A percentile compares a stretch with the other conserved stretches of the same genome.
Evolutionary conservation across 202 grass and related monocot species (phyloP).

Genomic region (Panicum hallii): DNA sequence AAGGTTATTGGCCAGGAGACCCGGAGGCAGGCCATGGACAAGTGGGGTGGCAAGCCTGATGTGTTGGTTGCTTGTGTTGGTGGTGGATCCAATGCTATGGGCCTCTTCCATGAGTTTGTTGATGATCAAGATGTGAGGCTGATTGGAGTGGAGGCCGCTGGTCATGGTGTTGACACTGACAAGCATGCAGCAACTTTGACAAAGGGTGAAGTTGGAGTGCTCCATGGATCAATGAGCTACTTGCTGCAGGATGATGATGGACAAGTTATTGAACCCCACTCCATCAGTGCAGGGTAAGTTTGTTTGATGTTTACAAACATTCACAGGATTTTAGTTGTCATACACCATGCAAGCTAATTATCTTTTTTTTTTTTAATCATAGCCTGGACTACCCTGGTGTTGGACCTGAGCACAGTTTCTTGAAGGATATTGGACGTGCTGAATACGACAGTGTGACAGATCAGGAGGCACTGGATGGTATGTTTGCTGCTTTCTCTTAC

Average conservation of each 20-base stretch:
- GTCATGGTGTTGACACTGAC: conserved; percentile 80
- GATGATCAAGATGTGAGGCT: conserved; percentile 84
- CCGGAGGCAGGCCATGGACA: conserved; percentile 83
- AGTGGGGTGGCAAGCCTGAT: conserved; percentile 91
- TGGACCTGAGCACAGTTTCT: conserved; percentile 93
- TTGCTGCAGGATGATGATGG: conserved; percentile 96
- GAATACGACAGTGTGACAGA: conserved; percentile 96
- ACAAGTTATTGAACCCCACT: conserved; percentile 96
- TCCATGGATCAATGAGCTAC: conserved; percentile 96
- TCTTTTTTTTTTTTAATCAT: conserved; percentile 39
- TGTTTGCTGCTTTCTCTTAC: background rate
- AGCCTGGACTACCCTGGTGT: conserved; percentile 98
- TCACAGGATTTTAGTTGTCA: background rate
- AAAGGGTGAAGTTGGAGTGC: conserved; percentile 89
- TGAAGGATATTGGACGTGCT: conserved; percentile 90
- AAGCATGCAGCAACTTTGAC: conserved; percentile 95
- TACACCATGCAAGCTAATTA: background rate
- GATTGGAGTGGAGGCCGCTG: conserved; percentile 95
- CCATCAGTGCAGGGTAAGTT: conserved; percentile 95
- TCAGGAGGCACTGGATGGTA: conserved; percentile 92
- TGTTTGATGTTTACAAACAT: background rate
- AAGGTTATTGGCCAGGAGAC: conserved; percentile 93
- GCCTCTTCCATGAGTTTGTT: conserved; percentile 95
- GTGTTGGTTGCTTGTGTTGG: conserved; percentile 94
- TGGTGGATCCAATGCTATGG: conserved; percentile 98